Conservation (phyloP, 192 early-diverging fungal species). For the Mortierella alpina region DNA sequence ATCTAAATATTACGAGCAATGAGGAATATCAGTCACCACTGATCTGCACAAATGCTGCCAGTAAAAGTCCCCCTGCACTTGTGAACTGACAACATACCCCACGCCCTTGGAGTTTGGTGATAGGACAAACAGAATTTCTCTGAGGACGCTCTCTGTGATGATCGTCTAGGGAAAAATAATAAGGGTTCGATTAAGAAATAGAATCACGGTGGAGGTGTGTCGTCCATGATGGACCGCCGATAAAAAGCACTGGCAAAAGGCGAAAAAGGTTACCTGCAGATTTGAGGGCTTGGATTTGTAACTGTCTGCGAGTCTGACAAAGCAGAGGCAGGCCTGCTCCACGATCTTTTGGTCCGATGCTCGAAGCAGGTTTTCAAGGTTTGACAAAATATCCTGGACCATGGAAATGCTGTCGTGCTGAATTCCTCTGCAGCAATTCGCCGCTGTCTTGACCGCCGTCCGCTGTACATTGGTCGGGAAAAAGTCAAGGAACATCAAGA, state of each 20-base stretch:
- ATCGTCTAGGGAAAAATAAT: conserved; percentile 57
- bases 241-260: not conserved
- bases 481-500: conserved; percentile 90
- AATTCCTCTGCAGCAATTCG: conserved; percentile 71
- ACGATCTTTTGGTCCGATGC: conserved; percentile 81
- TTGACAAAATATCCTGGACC: conserved; percentile 76
- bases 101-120: conserved; percentile 56
- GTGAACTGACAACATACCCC: conserved; percentile 9
- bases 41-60: no score
- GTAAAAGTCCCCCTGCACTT: no score
- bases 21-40: not conserved
- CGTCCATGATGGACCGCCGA: no score
- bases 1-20: not conserved
- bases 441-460: conserved; percentile 79
- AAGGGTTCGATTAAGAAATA: no score
- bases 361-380: conserved; percentile 73
- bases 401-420: conserved; percentile 65
- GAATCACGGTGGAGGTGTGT: not conserved
- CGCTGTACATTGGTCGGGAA: conserved; percentile 88
- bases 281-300: conserved; percentile 61
- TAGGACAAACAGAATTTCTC: conserved; percentile 66
- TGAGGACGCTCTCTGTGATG: conserved; percentile 65
- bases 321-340: conserved; percentile 71
- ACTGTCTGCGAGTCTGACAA: conserved; percentile 75
- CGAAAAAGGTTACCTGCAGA: conserved; percentile 29